phyloP scores from a whole-genome alignment of 192 early-diverging fungal genomes.

The Podila clonocystis region DNA sequence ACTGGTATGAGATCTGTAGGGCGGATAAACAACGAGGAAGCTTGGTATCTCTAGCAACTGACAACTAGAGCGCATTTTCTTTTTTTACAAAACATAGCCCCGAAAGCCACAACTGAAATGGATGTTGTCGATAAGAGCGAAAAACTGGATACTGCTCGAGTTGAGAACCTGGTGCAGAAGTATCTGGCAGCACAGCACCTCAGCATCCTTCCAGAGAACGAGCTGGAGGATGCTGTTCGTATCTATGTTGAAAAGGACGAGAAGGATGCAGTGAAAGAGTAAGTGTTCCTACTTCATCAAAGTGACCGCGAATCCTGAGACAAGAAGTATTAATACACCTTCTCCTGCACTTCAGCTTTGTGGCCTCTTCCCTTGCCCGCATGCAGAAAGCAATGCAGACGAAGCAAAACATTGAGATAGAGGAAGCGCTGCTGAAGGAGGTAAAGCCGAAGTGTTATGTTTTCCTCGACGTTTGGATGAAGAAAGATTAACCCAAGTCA shows the following conservation, averaged over 20 bases:
- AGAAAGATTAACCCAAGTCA: neutral
- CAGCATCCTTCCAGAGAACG: conserved; percentile 79
- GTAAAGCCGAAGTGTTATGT: neutral
- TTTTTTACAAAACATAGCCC: neutral
- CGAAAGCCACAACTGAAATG: conserved; percentile 30
- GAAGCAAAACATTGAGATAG: conserved; percentile 43
- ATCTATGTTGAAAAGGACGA: conserved; percentile 90
- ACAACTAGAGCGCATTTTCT: conserved; percentile 2
- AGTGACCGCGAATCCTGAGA: too few species aligned
- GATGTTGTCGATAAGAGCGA: conserved; percentile 48
- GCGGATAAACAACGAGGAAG: too few species aligned
- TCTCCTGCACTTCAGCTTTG: conserved; percentile 17
- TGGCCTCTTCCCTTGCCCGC: conserved; percentile 14
- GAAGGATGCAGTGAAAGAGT: conserved; percentile 82
- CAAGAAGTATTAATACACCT: neutral
- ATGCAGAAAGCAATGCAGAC: conserved; percentile 45
- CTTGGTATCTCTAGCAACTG: neutral
- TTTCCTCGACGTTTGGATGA: neutral
- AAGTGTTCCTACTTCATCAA: neutral
- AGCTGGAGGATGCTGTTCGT: conserved; percentile 78
- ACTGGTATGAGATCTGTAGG: conserved; percentile 5
- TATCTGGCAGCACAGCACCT: conserved; percentile 70
- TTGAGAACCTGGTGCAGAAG: conserved; percentile 82
- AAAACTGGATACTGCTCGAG: conserved; percentile 72
- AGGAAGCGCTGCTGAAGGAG: conserved; percentile 41